These are phyloP conservation scores for Fraxinus sp. DNA, from an alignment of 305 asterid species.

Conservation along the genomic window DNA sequence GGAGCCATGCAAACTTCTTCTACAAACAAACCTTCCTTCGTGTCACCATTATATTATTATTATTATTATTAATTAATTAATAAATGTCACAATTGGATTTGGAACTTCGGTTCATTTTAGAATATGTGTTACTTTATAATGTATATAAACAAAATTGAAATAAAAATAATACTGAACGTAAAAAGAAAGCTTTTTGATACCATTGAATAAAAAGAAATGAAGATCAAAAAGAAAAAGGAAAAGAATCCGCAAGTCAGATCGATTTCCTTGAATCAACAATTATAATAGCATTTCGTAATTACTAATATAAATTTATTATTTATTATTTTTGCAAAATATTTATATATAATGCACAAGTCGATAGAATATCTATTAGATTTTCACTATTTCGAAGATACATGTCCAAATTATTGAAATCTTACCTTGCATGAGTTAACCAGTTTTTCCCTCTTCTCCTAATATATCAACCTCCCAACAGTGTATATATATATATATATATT, in stretches of 20 bases:
- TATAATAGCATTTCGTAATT: neutral
- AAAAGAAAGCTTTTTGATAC: neutral
- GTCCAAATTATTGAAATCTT: neutral
- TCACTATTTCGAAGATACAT: neutral
- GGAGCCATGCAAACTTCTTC: slow-evolving; percentile 5
- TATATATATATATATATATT: too few species aligned
- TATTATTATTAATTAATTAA: neutral
- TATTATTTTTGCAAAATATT: neutral
- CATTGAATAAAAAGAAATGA: neutral
- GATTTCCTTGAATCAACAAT: neutral
- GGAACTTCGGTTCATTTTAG: neutral
- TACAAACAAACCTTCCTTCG: neutral
- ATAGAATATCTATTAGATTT: neutral
- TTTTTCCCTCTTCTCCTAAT: neutral
- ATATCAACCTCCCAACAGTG: neutral
- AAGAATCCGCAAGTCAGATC: neutral
- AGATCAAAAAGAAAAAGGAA: neutral
- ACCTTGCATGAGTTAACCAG: neutral
- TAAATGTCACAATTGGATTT: neutral
- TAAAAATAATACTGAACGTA: neutral
- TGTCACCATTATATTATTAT: neutral
- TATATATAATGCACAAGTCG: neutral
- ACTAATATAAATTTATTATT: neutral
- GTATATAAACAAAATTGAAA: neutral
- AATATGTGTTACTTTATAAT: neutral